These are phyloP conservation scores for Blepharisma japonicum DNA, from an alignment of 73 alveolate genomes.

Conservation along the genomic window DNA sequence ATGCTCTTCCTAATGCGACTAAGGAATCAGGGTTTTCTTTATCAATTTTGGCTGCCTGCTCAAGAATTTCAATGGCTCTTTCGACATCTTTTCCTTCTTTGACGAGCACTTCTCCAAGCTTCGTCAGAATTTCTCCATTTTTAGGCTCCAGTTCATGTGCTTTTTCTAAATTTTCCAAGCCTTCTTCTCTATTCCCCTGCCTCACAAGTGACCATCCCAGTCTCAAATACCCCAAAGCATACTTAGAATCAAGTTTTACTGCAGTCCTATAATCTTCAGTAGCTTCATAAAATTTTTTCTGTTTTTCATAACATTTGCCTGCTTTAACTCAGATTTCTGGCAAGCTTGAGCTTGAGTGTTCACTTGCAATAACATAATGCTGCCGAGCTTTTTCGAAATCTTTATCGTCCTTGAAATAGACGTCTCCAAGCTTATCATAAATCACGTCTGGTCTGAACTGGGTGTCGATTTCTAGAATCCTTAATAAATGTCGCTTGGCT, in stretches of 20 bases:
- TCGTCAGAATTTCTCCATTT: constrained; percentile 67
- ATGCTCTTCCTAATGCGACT: constrained; percentile 74
- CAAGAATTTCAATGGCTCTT: constrained; percentile 68
- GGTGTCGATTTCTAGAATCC: constrained; percentile 42
- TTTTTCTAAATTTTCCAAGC: constrained; percentile 61
- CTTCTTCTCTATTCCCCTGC: constrained; percentile 51
- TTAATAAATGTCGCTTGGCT: constrained; percentile 41
- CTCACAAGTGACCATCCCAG: constrained; percentile 78
- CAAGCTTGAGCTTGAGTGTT: constrained; percentile 30
- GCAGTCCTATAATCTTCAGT: constrained; percentile 60
- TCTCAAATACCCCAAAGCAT: constrained; percentile 62
- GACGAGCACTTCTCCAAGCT: constrained; percentile 71
- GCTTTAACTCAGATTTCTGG: constrained; percentile 53
- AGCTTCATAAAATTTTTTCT: constrained; percentile 61
- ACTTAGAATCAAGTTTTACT: constrained; percentile 42
- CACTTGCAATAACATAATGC: constrained; percentile 27
- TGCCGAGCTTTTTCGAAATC: constrained; percentile 42
- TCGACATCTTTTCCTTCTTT: constrained; percentile 47
- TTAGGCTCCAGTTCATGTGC: constrained; percentile 64
- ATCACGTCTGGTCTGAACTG: constrained; percentile 47
- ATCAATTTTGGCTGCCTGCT: constrained; percentile 65
- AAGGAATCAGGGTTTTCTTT: constrained; percentile 74
- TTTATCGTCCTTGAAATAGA: constrained; percentile 39
- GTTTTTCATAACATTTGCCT: constrained; percentile 76
- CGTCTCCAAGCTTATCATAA: constrained; percentile 41